These are phyloP conservation scores for Pholiota microspora DNA, from an alignment of 768 basidiomycete species.

Conservation along the genomic window DNA sequence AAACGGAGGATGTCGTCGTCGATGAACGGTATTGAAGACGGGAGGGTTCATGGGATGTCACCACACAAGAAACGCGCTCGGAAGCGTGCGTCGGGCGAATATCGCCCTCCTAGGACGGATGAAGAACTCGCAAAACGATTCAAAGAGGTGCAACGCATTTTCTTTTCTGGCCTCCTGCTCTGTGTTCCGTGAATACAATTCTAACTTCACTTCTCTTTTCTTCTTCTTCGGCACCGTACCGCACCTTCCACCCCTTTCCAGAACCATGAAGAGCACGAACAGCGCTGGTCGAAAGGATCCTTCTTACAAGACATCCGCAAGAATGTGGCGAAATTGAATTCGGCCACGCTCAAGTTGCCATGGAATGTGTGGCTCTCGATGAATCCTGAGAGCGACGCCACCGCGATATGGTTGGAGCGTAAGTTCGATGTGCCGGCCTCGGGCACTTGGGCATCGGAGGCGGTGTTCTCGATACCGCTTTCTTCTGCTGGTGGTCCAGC, in stretches of 20 bases:
- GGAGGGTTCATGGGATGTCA: constrained; percentile 15
- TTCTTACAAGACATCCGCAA: constrained; percentile 52
- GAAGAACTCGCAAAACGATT: constrained; percentile 64
- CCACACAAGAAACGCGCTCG: constrained; percentile 39
- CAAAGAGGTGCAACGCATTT: constrained; percentile 54
- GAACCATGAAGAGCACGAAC: constrained; percentile 72
- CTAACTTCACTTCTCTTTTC: constrained; percentile 6
- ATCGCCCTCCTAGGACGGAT: constrained; percentile 55
- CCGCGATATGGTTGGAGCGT: constrained; percentile 76
- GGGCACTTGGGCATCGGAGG: constrained; percentile 59
- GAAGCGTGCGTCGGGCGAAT: constrained; percentile 41
- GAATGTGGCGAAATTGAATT: constrained; percentile 33
- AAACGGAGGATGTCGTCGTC: constrained; percentile 29
- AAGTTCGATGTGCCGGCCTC: constrained; percentile 72
- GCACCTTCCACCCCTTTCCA: constrained; percentile 34
- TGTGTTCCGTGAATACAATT: constrained; percentile 16
- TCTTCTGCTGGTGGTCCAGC: constrained; percentile 19
- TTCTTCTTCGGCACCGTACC: constrained; percentile 14
- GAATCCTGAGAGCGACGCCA: constrained; percentile 70
- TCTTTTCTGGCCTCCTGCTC: constrained; percentile 16
- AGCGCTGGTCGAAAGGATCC: constrained; percentile 72
- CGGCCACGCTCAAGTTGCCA: constrained; percentile 30
- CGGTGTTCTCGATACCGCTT: constrained; percentile 60
- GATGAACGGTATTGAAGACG: constrained; percentile 11
- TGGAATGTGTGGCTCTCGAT: constrained; percentile 77